Evolutionary conservation across 2,329 filamentous ascomycete genomes (phyloP), one percentile per base, ranked within the genome.

Genomic region (Fusarium incarnatum): DNA sequence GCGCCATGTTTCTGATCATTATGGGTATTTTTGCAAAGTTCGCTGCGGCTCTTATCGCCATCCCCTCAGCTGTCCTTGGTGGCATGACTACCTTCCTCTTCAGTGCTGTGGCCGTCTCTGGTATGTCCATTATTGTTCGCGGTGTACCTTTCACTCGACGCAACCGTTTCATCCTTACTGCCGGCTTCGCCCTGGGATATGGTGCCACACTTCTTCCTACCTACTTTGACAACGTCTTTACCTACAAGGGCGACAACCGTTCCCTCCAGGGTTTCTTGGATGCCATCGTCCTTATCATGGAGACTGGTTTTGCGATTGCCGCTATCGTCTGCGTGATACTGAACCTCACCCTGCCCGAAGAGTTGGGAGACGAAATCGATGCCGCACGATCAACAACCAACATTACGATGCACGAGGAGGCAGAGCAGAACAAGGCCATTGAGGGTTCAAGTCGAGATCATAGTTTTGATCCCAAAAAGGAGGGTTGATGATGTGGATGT

Each of bases 1-100:
- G 90, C 76, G 94, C 87, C 77, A 84, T 92, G 74, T 94, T 94
- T 83, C 86, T 96, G 13, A 80, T 96, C 66, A 79, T 96, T 71
- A 94, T 94, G 88, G 93, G 93, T 18, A 83, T 96, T 65, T 94
- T 95, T 73, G 88, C 92, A 71, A 96, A 96, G 79, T 94, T 95
- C 72, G 92, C 92, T 1, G 93, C 93, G 2, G 87, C 92, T 1
- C 87, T 96, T 6, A 91, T 93, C 7, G 87, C 92, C 7, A 95
- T 96, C 68, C 93, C 93, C 0, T 80, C 84, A 4, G 77, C 88
- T 1, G 89, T 91, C 3, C 84, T 92, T 4, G 90, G 89, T 40
- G 90, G 89, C 49, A 92, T 92, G 90, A 91, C 93, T 0, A 94
- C 92, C 0, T 96, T 96, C 79, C 85, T 96, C 23, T 96, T 94